These are phyloP conservation scores for Colletotrichum brevisporum DNA, from an alignment of 2,329 filamentous ascomycete species.

Conservation along the genomic window DNA sequence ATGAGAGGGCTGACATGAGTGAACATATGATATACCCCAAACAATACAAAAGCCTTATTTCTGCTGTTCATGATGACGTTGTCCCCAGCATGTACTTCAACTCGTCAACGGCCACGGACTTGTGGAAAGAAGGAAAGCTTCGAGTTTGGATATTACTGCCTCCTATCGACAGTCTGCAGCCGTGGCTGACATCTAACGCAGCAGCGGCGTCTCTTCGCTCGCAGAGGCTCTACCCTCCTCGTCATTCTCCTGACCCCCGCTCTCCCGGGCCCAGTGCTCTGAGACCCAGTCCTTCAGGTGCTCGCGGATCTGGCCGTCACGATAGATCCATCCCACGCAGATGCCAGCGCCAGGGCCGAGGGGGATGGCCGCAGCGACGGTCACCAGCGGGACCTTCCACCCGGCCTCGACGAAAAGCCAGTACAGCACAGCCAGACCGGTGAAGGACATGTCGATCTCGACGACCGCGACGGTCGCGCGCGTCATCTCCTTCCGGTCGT, in stretches of 20 bases:
- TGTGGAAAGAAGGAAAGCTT: neutral
- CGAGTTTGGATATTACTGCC: neutral
- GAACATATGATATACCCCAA: neutral
- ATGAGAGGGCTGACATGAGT: neutral
- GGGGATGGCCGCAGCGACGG: constrained; percentile 47
- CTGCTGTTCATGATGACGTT: too few relatives aligned
- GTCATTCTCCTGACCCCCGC: neutral
- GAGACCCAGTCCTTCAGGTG: constrained; percentile 39
- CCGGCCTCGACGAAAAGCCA: constrained; percentile 68
- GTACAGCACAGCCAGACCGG: constrained; percentile 64
- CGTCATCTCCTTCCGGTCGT: constrained; percentile 67
- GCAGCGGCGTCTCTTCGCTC: constrained; percentile 53
- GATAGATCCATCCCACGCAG: constrained; percentile 56
- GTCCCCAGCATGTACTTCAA: neutral
- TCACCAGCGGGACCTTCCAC: constrained; percentile 54
- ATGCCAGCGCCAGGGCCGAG: constrained; percentile 56
- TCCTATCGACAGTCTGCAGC: neutral
- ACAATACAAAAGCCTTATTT: neutral
- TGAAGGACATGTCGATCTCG: constrained; percentile 61
- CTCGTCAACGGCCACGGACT: neutral
- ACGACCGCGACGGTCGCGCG: constrained; percentile 61
- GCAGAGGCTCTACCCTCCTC: constrained; percentile 33
- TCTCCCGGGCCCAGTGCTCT: constrained; percentile 12
- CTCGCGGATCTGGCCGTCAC: constrained; percentile 53
- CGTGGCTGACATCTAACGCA: constrained; percentile 30